phyloP scores from a whole-genome alignment of 805 yeast species.

The Myxozyma neglecta region DNA sequence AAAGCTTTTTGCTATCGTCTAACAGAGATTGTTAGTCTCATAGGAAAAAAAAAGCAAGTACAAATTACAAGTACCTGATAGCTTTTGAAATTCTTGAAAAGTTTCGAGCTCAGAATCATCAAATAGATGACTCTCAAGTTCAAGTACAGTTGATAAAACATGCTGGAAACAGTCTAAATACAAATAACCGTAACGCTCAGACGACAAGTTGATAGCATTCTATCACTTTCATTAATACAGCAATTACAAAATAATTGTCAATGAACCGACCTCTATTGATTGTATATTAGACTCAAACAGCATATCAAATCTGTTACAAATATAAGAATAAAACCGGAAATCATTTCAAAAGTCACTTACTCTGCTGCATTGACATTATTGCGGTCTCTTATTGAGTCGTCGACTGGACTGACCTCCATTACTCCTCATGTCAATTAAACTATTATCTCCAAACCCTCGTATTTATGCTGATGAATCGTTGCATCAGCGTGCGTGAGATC shows the following conservation, averaged over 20 bases:
- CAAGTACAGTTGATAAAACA: conserved; percentile 25
- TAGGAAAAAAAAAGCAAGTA: background rate
- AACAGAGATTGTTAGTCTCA: background rate
- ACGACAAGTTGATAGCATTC: background rate
- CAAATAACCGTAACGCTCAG: conserved; percentile 8
- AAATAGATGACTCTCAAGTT: conserved; percentile 25
- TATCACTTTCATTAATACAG: background rate
- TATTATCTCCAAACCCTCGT: too few species aligned
- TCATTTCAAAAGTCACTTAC: too few species aligned
- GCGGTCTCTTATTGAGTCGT: too few species aligned
- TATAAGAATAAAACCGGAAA: too few species aligned
- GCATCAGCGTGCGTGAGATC: too few species aligned
- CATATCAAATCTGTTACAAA: too few species aligned
- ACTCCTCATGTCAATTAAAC: too few species aligned
- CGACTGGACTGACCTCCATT: too few species aligned
- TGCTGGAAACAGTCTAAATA: conserved; percentile 26
- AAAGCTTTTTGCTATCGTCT: conserved; percentile 26
- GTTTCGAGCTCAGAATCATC: conserved; percentile 15
- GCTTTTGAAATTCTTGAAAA: conserved; percentile 16
- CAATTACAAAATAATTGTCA: background rate
- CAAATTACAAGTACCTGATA: conserved; percentile 8
- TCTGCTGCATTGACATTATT: too few species aligned
- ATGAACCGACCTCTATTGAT: background rate
- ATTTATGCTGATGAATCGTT: too few species aligned
- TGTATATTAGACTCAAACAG: too few species aligned